Conservation (phyloP, 106 monocot species). For the Acorus gramineus region DNA sequence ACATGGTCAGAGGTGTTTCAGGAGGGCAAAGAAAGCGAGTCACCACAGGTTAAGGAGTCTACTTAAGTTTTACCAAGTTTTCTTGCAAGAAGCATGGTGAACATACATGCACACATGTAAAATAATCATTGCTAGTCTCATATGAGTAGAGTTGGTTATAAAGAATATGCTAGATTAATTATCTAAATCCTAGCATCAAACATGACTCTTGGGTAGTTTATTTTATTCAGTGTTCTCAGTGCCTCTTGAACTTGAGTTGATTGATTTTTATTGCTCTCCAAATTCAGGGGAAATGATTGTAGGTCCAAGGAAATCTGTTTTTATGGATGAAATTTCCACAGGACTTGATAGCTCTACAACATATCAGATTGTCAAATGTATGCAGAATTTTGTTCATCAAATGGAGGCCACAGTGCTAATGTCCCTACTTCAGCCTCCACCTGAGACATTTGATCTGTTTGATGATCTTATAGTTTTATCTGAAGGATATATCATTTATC, state of each 20-base stretch:
- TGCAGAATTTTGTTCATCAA: conserved; percentile 38
- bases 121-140: too few relatives aligned
- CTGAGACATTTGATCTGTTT: conserved; percentile 66
- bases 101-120: too few relatives aligned
- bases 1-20: conserved; percentile 63
- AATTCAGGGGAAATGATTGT: conserved; percentile 63
- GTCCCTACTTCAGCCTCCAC: conserved; percentile 61
- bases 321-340: conserved; percentile 78
- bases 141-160: too few relatives aligned
- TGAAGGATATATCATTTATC: conserved; percentile 55
- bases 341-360: conserved; percentile 69
- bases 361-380: conserved; percentile 52
- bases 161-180: too few relatives aligned
- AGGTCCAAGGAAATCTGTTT: conserved; percentile 48
- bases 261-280: neutral
- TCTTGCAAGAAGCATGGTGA: too few relatives aligned
- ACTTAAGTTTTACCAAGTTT: too few relatives aligned
- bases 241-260: neutral
- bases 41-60: conserved; percentile 31
- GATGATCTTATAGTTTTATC: conserved; percentile 55
- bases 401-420: conserved; percentile 54
- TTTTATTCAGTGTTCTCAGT: too few relatives aligned
- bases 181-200: too few relatives aligned
- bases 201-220: too few relatives aligned
- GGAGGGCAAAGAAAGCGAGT: conserved; percentile 65